Conservation (phyloP, 2,329 filamentous ascomycete species). For the Rhinocladiella similis region DNA sequence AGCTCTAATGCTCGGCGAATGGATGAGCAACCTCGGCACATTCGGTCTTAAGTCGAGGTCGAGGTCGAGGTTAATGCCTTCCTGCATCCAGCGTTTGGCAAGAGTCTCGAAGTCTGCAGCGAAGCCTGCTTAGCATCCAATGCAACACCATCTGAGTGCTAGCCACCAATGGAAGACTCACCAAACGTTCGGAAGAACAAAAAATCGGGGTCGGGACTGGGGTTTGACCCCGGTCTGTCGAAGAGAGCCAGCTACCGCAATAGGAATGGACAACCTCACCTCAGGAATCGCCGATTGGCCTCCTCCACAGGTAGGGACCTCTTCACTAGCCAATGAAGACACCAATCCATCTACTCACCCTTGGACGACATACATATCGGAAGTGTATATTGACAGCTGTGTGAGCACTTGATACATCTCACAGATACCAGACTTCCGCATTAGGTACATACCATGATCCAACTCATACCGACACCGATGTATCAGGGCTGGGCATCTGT, state of each 20-base stretch:
- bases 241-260: background rate
- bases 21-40: too few species aligned
- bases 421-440: background rate
- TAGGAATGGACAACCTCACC: background rate
- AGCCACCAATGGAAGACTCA: background rate
- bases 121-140: background rate
- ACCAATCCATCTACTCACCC: background rate
- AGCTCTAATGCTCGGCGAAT: too few species aligned
- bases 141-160: background rate
- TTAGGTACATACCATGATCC: background rate
- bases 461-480: background rate
- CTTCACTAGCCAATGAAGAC: background rate
- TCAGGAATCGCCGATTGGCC: background rate
- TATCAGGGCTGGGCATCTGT: background rate
- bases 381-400: background rate
- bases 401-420: background rate
- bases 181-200: background rate
- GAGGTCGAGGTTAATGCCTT: too few species aligned
- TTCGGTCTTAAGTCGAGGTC: too few species aligned
- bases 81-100: background rate
- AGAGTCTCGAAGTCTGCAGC: background rate
- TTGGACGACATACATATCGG: background rate
- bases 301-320: background rate
- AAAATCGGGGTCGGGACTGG: slow-evolving; percentile 1
- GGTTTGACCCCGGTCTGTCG: background rate